Base-by-base conservation (phyloP, 164 flowering plant genomes). In the Vitis labrusca region DNA sequence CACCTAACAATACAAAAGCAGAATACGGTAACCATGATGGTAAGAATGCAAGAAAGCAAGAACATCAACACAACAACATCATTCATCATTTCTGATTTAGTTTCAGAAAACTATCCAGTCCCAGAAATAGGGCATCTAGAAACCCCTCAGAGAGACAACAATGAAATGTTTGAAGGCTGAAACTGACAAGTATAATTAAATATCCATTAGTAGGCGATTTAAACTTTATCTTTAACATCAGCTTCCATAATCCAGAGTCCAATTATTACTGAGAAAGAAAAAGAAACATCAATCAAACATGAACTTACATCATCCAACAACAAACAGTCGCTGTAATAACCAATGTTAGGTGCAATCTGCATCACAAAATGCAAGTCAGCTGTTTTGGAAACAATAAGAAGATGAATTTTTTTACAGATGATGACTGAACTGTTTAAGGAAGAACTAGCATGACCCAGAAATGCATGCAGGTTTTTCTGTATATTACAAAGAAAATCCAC, bases 331-430 rank as follows among this genome's bases (percentile, higher is more conserved):
- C 90, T 2, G 98, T 93, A 48, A 87, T 81, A 59, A 93, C 78
- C 87, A 93, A 75, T 68, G 98, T 93, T 47, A 91, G 71, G 75
- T 89, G 93, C 16, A 93, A 68, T 87, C 98, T 93, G 93, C 81
- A 84, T 53, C 48, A 70, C 11, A 59, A 56, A 61, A 73, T 51
- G 37, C 8, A 71, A 8, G 19, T 61, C 27, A 71, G 72, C 32
- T 30, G 69, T 62, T 50, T 19, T 15, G 17, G 7, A 8, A 3
- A 15, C 60, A 14, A 57, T 32, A 32, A 32, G 7, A 32, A 4
- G 7, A 32, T 32, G 44, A 32, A 4, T 32, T 5, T 32, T 32
- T 32, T 32, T 32, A 32, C 44, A 32, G 44, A 32, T 3, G 5
- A 32, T 32, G 44, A 32, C 44, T 32, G 7, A 32, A 32, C 44